Evolutionary conservation across 768 basidiomycete species (phyloP).

Genomic region (Podaxis sp.): DNA sequence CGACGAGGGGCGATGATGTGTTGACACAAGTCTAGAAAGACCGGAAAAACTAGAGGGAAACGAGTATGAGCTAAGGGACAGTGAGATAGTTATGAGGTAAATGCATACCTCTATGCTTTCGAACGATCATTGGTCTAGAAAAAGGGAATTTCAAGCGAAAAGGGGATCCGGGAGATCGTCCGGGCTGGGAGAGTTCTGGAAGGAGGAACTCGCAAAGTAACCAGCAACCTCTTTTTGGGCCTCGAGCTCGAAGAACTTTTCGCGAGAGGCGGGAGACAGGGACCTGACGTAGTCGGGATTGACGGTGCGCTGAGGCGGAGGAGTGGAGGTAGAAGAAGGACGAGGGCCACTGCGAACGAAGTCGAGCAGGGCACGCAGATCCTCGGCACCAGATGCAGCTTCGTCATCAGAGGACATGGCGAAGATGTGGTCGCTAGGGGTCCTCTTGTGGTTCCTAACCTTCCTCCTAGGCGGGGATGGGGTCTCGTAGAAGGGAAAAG

Average conservation of each 20-base stretch:
- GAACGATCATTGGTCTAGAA: slow-evolving; percentile 22
- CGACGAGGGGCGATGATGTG: slow-evolving; percentile 14
- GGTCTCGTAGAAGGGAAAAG: slow-evolving; percentile 41
- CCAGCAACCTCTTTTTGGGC: slow-evolving; percentile 36
- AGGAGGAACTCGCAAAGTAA: slow-evolving; percentile 78
- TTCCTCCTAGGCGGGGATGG: slow-evolving; percentile 21
- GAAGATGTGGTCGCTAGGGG: slow-evolving; percentile 76
- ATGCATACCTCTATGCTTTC: slow-evolving; percentile 29
- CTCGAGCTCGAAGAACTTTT: slow-evolving; percentile 32
- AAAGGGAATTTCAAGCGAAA: slow-evolving; percentile 40
- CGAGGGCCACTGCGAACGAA: slow-evolving; percentile 21
- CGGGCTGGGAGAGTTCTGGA: slow-evolving; percentile 86
- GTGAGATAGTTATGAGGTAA: background rate
- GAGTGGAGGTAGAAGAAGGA: slow-evolving; percentile 19
- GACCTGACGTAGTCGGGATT: slow-evolving; percentile 15
- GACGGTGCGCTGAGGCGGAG: slow-evolving; percentile 17
- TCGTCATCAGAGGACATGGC: slow-evolving; percentile 75
- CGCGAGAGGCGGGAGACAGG: slow-evolving; percentile 24
- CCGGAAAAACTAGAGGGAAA: slow-evolving; percentile 1
- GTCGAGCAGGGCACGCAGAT: slow-evolving; percentile 28
- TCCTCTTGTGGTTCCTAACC: slow-evolving; percentile 50
- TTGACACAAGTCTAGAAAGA: slow-evolving; percentile 11
- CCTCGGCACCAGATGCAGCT: slow-evolving; percentile 37
- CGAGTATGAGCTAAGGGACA: background rate
- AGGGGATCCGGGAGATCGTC: slow-evolving; percentile 75